Evolutionary conservation across 192 early-diverging fungal species (phyloP), one percentile per base, ranked within the genome.

Genomic region (Irineochytrium annulatum): DNA sequence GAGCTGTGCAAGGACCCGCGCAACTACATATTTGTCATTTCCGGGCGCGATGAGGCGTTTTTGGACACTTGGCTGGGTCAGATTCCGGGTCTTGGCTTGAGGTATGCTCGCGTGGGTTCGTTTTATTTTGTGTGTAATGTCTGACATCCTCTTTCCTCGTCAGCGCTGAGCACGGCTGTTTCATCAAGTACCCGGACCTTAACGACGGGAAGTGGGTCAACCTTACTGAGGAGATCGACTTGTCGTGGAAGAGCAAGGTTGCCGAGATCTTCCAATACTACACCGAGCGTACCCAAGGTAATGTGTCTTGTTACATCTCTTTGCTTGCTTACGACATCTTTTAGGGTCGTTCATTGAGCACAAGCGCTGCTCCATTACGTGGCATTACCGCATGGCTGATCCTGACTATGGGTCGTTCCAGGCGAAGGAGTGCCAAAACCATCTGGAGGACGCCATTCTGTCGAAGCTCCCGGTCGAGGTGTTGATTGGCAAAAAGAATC

Each of bases 341-440:
- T 13, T 30, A 49, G 94, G 94, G 29, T 89, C 92, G 0, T 90
- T 91, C 61, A 88, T 96, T 44, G 96, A 98, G 52, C 85, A 90
- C 72, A 99, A 99, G 75, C 74, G 88, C 31, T 88, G 86, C 26
- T 89, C 94, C 3, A 78, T 99, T 19, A 95, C 95, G 33, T 99
- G 96, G 96, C 94, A 99, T 60, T 99, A 91, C 78, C 85, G 93
- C 29, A 78, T 91, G 60, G 88, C 94, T 2, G 97, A 99, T 63
- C 97, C 94, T 1, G 87, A 89, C 43, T 99, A 93, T 78, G 97
- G 88, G 62, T 81, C 56, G 29, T 99, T 97, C 82, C 97, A 99
- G 76, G 88, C 93, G 26, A 95, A 96, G 67, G 95, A 99, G 62
- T 96, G 92, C 70, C 90, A 92, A 73, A 95, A 93, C 70, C 93